phyloP scores from a whole-genome alignment of 768 basidiomycete species.

The Gymnopilus junonius region DNA sequence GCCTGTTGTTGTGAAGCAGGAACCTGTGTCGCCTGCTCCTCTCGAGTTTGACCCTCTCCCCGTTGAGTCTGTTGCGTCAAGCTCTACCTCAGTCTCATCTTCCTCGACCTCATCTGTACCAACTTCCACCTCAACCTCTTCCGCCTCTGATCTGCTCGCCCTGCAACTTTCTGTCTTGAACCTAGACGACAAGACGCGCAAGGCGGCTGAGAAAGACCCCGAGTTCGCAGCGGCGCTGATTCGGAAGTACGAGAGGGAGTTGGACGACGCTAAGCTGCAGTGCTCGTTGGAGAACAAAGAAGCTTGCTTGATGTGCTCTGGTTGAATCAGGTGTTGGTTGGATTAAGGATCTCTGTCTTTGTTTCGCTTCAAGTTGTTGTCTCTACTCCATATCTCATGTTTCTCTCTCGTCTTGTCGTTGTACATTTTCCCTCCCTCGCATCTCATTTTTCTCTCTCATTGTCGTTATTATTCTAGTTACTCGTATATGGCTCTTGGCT shows the following conservation, averaged over 20 bases:
- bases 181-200: slow-evolving; percentile 51
- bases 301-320: slow-evolving; percentile 91
- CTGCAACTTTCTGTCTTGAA: slow-evolving; percentile 38
- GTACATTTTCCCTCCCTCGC: too few species aligned
- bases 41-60: slow-evolving; percentile 18
- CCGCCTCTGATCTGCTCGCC: slow-evolving; percentile 25
- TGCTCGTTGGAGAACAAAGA: slow-evolving; percentile 96
- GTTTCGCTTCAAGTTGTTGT: background rate
- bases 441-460: too few species aligned
- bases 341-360: background rate
- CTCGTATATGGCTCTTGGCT: too few species aligned
- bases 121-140: background rate
- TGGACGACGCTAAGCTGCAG: slow-evolving; percentile 79
- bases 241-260: slow-evolving; percentile 70
- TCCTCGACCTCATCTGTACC: background rate
- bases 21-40: slow-evolving; percentile 25
- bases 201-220: slow-evolving; percentile 62
- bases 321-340: slow-evolving; percentile 46
- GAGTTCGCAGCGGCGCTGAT: slow-evolving; percentile 82
- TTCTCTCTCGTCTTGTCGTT: too few species aligned
- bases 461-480: too few species aligned
- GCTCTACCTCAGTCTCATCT: too few species aligned
- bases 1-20: slow-evolving; percentile 29
- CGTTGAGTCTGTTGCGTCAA: background rate
- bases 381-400: too few species aligned